Conservation (phyloP, 257 asterid species). For the Coffea canephora region DNA sequence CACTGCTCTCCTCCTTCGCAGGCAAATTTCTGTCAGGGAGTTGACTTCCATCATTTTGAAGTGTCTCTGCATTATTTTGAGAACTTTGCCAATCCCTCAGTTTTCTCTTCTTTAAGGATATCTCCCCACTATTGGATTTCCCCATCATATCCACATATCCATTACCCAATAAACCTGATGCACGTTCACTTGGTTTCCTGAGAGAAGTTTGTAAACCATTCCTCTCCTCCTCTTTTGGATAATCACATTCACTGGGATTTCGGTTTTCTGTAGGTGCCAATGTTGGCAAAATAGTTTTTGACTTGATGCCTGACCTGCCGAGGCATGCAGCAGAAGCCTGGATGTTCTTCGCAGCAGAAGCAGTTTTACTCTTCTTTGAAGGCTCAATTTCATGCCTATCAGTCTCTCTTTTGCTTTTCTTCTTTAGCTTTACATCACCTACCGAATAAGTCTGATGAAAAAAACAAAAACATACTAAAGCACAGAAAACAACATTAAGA, state of each 20-base stretch:
- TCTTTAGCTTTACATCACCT: constrained; percentile 59
- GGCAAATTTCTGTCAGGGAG: constrained; percentile 32
- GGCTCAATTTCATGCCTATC: constrained; percentile 38
- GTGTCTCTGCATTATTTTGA: constrained; percentile 27
- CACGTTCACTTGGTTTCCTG: constrained; percentile 33
- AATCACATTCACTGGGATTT: constrained; percentile 29
- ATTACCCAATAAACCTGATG: constrained; percentile 37
- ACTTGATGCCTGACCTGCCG: constrained; percentile 24
- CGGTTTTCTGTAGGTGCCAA: constrained; percentile 31
- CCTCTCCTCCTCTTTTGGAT: constrained; percentile 31
- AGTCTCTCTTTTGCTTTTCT: constrained; percentile 49
- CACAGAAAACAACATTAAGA: constrained; percentile 17
- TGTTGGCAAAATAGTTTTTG: constrained; percentile 32
- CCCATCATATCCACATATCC: constrained; percentile 26
- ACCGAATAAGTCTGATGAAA: constrained; percentile 32
- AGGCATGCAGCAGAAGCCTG: constrained; percentile 33
- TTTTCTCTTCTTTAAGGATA: constrained; percentile 55
- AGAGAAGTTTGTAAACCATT: constrained; percentile 34
- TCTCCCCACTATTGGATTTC: constrained; percentile 27
- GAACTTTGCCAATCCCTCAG: constrained; percentile 43
- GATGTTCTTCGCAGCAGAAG: constrained; percentile 24
- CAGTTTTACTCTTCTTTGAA: constrained; percentile 40
- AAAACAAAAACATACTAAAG: constrained; percentile 24
- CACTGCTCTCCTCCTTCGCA: constrained; percentile 38
- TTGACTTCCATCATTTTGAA: constrained; percentile 31